phyloP scores from a whole-genome alignment of 148 eudicot genomes.

The Dianthus caryophyllus region DNA sequence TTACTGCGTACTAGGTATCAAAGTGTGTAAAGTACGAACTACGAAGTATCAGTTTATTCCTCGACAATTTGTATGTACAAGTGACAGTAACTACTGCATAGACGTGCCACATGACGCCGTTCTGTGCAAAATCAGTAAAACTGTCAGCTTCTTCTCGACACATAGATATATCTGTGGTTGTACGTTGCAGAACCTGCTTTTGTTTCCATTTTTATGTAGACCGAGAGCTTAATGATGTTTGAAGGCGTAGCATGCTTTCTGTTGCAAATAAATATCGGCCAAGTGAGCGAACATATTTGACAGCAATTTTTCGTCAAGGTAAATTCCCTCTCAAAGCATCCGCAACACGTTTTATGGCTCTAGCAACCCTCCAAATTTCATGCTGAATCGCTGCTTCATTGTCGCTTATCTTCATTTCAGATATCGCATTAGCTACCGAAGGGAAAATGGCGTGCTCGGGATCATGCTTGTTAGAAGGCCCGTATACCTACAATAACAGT shows the following conservation, averaged over 20 bases:
- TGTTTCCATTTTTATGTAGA: background rate
- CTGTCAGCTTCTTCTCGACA: no score
- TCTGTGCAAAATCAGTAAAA: background rate
- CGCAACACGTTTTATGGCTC: constrained; percentile 84
- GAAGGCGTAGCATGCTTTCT: background rate
- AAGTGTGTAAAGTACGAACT: no score
- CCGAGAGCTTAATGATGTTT: background rate
- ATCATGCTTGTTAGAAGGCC: constrained; percentile 42
- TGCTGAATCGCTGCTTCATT: constrained; percentile 47
- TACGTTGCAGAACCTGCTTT: background rate
- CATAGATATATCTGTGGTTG: background rate
- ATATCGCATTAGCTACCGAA: constrained; percentile 53
- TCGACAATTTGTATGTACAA: background rate
- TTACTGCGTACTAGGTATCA: no score
- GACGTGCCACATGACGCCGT: background rate
- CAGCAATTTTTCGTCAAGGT: constrained; percentile 21
- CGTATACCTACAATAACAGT: constrained; percentile 57
- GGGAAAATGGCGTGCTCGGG: constrained; percentile 50
- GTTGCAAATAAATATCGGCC: background rate
- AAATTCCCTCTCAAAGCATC: constrained; percentile 57
- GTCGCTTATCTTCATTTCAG: constrained; percentile 23
- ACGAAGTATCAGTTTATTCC: no score
- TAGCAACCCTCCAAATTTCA: constrained; percentile 84
- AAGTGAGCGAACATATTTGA: background rate
- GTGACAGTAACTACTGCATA: background rate